Evolutionary conservation across 345 rosid genomes (phyloP), one percentile per base, ranked within the genome.

Genomic region (Triadica sebifera): DNA sequence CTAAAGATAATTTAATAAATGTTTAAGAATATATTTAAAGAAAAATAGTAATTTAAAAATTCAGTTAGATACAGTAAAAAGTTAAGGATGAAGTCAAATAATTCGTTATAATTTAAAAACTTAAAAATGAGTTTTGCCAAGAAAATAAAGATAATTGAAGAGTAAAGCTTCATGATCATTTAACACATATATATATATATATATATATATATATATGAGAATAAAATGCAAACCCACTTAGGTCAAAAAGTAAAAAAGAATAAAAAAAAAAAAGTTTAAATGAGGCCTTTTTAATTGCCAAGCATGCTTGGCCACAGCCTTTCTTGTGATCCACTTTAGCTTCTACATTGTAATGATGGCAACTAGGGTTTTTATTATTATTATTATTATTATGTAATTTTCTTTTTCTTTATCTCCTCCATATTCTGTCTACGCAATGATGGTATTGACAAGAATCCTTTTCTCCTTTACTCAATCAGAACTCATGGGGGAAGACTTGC

Each of bases 261-360:
- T n/a, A 19, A 2, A 55, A 55, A 55, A 55, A 6, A 3, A 16
- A 55, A 16, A 16, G 9, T 15, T 4, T 17, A 19, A 55, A n/a
- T 55, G 59, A 43, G 47, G 10, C 47, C 10, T 43, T 43, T 43
- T 29, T 29, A 2, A 29, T 29, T 29, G 34, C 34, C 34, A 29
- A 29, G 1, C 34, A 29, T 29, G 34, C 34, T 29, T 29, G 34
- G 34, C 34, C 8, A 43, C 5, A 6, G 8, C 1, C 85, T 76
- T 81, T 74, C 84, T 75, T 80, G 81, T 79, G 80, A 82, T 78
- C 73, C 69, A 29, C 80, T 79, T 79, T 68, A 72, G 71, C 56
- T 79, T 80, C 78, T 19, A 72, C 29, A 58, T 72, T 62, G 49
- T 65, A 70, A 86, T 86, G 83, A 86, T 81, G 81, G 73, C 20